Evolutionary conservation across 805 yeast genomes (phyloP).

Genomic region (Yamadazyma insecticola): DNA sequence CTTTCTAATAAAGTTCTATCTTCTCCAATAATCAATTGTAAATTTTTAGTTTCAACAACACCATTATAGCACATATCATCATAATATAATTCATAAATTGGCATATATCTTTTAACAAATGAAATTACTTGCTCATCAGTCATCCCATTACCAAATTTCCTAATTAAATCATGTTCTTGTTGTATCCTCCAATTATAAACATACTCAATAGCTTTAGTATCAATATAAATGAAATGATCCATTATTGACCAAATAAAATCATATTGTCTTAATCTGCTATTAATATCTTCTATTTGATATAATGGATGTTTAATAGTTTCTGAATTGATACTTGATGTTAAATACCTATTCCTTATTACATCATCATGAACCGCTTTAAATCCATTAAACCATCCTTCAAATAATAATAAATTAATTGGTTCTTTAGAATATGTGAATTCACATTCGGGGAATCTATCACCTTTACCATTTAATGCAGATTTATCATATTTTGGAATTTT

Average conservation of each 20-base stretch:
- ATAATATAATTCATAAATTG: constrained; percentile 72
- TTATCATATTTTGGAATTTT: constrained; percentile 75
- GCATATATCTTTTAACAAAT: constrained; percentile 85
- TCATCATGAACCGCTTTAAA: too few relatives aligned
- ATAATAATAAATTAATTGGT: constrained; percentile 59
- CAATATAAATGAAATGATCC: constrained; percentile 57
- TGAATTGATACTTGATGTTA: too few relatives aligned
- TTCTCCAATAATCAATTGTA: not conserved
- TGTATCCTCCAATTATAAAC: constrained; percentile 78
- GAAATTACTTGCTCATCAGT: constrained; percentile 57
- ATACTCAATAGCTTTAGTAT: constrained; percentile 54
- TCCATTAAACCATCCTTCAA: constrained; percentile 97
- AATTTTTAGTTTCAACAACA: not conserved
- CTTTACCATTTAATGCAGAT: constrained; percentile 63
- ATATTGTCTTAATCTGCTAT: constrained; percentile 50
- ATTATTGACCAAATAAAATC: constrained; percentile 53
- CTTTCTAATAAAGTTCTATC: not conserved
- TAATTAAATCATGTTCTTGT: constrained; percentile 63
- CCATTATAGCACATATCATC: constrained; percentile 36
- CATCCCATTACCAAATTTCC: constrained; percentile 69
- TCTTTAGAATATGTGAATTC: not conserved
- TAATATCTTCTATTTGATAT: constrained; percentile 38
- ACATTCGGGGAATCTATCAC: constrained; percentile 55
- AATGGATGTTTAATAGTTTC: constrained; percentile 17
- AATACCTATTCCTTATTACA: constrained; percentile 1